These are phyloP conservation scores for Suillus variegatus DNA, from an alignment of 768 basidiomycete species.

Conservation along the genomic window DNA sequence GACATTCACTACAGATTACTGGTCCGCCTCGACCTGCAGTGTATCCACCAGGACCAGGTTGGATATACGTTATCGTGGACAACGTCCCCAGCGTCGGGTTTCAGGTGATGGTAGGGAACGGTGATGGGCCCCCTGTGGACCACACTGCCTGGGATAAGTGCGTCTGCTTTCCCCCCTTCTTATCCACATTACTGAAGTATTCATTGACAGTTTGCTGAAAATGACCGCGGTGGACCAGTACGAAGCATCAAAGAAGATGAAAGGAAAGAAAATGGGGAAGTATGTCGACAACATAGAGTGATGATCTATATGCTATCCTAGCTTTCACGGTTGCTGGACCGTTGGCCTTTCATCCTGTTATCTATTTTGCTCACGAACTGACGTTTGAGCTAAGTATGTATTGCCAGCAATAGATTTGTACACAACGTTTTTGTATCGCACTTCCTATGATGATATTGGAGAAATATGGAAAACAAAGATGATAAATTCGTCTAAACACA, in stretches of 20 bases:
- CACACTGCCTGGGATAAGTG: conserved; percentile 58
- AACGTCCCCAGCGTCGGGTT: conserved; percentile 66
- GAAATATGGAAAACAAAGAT: conserved; percentile 11
- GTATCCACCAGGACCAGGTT: conserved; percentile 83
- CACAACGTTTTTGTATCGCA: conserved; percentile 7
- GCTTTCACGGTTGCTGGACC: background rate
- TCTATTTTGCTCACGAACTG: conserved; percentile 5
- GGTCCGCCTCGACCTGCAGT: conserved; percentile 65
- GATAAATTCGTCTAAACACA: conserved; percentile 8
- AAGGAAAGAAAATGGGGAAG: conserved; percentile 21
- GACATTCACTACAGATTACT: conserved; percentile 51
- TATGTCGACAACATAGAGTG: conserved; percentile 14
- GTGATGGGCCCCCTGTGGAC: conserved; percentile 59
- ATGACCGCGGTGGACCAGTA: conserved; percentile 53
- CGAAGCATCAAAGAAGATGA: conserved; percentile 36
- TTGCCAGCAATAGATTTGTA: conserved; percentile 14
- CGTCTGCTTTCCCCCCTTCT: conserved; percentile 21
- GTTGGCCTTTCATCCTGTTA: conserved; percentile 5
- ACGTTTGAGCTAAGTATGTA: background rate
- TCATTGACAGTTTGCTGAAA: conserved; percentile 44
- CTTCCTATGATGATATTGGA: background rate
- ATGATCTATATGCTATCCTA: background rate
- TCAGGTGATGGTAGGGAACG: conserved; percentile 71
- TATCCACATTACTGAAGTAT: background rate
- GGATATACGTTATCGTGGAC: conserved; percentile 66